Evolutionary conservation across 2,329 filamentous ascomycete genomes (phyloP).

Genomic region (Didymella pinodella): DNA sequence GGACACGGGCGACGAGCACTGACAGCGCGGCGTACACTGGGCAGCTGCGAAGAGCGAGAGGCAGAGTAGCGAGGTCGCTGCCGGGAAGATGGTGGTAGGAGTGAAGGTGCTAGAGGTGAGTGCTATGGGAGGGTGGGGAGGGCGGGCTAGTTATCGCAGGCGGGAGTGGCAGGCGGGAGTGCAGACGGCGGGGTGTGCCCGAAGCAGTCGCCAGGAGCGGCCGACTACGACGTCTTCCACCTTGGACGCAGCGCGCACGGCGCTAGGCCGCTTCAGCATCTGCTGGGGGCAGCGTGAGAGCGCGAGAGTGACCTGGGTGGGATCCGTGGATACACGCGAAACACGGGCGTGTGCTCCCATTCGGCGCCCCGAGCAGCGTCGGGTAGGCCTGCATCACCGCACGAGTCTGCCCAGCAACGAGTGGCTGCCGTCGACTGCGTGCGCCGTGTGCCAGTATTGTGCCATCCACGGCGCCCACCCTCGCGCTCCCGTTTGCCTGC

Average conservation of each 20-base stretch:
- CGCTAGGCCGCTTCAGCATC: slow-evolving; percentile 9
- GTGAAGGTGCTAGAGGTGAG: slow-evolving; percentile 26
- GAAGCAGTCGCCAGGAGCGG: slow-evolving; percentile 6
- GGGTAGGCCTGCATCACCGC: slow-evolving; percentile 46
- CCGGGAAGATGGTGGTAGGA: slow-evolving; percentile 18
- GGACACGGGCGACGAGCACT: slow-evolving; percentile 1
- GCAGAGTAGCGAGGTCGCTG: slow-evolving; percentile 3
- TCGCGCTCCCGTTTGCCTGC: slow-evolving; percentile 24
- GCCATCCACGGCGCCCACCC: slow-evolving; percentile 9
- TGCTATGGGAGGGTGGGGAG: slow-evolving; percentile 34
- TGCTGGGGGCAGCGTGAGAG: slow-evolving; percentile 13
- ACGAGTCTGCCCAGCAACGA: slow-evolving; percentile 10
- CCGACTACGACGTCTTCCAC: not conserved
- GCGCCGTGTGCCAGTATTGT: slow-evolving; percentile 2
- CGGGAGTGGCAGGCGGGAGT: slow-evolving; percentile 3
- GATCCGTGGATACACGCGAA: slow-evolving; percentile 23
- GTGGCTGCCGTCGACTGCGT: slow-evolving; percentile 22
- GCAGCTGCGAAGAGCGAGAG: slow-evolving; percentile 5
- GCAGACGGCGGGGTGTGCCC: slow-evolving; percentile 16
- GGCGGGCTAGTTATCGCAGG: slow-evolving; percentile 35
- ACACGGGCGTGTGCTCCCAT: slow-evolving; percentile 28
- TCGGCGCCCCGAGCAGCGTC: slow-evolving; percentile 46
- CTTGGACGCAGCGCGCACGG: slow-evolving; percentile 1
- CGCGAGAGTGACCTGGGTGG: slow-evolving; percentile 14
- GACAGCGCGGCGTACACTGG: not conserved